Conservation (phyloP, 2,329 filamentous ascomycete genomes). For the Trichoderma brevicompactum region DNA sequence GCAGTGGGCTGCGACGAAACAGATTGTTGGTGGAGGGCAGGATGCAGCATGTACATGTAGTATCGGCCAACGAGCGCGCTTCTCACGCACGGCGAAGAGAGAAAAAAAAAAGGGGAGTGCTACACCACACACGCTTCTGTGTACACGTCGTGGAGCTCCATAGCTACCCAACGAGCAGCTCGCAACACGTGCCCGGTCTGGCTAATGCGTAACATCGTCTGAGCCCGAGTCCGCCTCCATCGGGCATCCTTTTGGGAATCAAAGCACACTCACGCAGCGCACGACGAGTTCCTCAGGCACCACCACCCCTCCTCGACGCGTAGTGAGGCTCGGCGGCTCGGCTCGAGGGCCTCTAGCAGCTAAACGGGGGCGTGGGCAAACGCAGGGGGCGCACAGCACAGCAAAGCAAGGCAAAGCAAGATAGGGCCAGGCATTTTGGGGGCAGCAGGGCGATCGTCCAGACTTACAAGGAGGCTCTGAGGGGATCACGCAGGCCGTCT, state of each 20-base stretch:
- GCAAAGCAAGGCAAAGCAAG: too few species aligned
- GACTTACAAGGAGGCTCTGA: constrained; percentile 50
- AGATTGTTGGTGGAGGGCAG: neutral
- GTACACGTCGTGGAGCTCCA: constrained; percentile 4
- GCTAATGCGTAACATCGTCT: neutral
- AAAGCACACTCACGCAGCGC: neutral
- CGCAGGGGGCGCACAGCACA: neutral
- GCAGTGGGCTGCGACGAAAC: constrained; percentile 1
- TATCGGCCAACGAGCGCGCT: constrained; percentile 9
- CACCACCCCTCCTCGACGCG: constrained; percentile 1
- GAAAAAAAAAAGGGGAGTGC: neutral
- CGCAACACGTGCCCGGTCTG: constrained; percentile 10
- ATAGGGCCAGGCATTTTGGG: neutral
- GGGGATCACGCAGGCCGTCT: constrained; percentile 54
- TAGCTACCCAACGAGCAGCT: constrained; percentile 5
- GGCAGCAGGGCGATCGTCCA: too few species aligned
- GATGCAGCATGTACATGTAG: constrained; percentile 8
- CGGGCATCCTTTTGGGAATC: neutral
- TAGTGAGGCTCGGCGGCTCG: constrained; percentile 11
- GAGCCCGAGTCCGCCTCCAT: neutral
- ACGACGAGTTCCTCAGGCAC: neutral
- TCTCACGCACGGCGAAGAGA: neutral
- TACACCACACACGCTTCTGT: neutral
- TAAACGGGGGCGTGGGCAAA: too few species aligned
- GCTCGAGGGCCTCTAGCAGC: constrained; percentile 7